Evolutionary conservation across 2,329 filamentous ascomycete species (phyloP), one percentile per base, ranked within the genome.

Genomic region (Alternaria rosae): DNA sequence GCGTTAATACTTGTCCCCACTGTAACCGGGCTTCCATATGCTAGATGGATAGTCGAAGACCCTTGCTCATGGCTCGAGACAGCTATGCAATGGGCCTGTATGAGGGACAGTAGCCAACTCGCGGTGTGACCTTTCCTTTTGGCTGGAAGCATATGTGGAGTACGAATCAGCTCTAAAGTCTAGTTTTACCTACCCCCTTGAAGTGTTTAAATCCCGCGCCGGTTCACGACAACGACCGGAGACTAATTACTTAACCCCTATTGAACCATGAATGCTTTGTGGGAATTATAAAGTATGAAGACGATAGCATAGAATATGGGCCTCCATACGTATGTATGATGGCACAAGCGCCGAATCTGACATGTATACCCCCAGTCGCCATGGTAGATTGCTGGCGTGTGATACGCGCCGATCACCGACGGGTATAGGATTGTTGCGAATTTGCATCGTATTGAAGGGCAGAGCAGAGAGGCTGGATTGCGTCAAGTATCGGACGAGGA

Each of bases 1-100:
- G 25, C n/a, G 23, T 28, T 23, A 45, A 42, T 44, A 25, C 17
- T 47, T 23, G 30, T 23, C 20, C 51, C 41, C 32, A 42, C 54
- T 41, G 55, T 20, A 20, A n/a, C 45, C 41, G 47, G 62, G 50
- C 53, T 59, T 20, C 42, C 51, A 35, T n/a, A 61, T 56, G 35
- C 54, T 59, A 51, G 41, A 12, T 62, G 59, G 51, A 63, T 65
- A 57, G 62, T 51, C 20, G 45, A 17, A 50, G 53, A 57, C 55
- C 55, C 61, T 64, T 57, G 58, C 42, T 43, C 47, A 48, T 54
- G 47, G 15, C 54, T 45, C 52, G 12, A 61, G 38, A 51, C 50
- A 52, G 23, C 45, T 12, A 62, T 32, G 20, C 45, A 28, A 23
- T 30, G 32, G 55, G 26, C 38, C 3, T 48, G 25, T 42, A 50